These are phyloP conservation scores for maize (Zea mays) DNA, from an alignment of 176 grass and related monocot genomes.

Conservation along the genomic window Zm-B73-REFERENCE-NAM-5.0 NC_050100.1:161791001-161791500, in stretches of 20 bases:
- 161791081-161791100: too few species aligned
- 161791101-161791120: too few species aligned
- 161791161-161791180: too few species aligned
- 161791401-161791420: constrained; percentile 93
- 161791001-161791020: too few species aligned
- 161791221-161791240: not conserved
- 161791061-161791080: too few species aligned
- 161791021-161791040: too few species aligned
- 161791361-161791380: constrained; percentile 43
- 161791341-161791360: constrained; percentile 43
- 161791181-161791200: not conserved
- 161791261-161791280: constrained; percentile 28
- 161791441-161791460: constrained; percentile 86
- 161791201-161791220: not conserved
- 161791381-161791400: constrained; percentile 53
- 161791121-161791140: too few species aligned
- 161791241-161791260: constrained; percentile 35
- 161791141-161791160: too few species aligned
- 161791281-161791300: not conserved
- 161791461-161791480: constrained; percentile 94
- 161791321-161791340: constrained; percentile 57
- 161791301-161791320: constrained; percentile 71
- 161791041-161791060: too few species aligned
- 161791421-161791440: constrained; percentile 97
- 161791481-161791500: constrained; percentile 98